These are phyloP conservation scores for Ustulina deusta DNA, from an alignment of 2,329 filamentous ascomycete genomes.

Conservation along the genomic window DNA sequence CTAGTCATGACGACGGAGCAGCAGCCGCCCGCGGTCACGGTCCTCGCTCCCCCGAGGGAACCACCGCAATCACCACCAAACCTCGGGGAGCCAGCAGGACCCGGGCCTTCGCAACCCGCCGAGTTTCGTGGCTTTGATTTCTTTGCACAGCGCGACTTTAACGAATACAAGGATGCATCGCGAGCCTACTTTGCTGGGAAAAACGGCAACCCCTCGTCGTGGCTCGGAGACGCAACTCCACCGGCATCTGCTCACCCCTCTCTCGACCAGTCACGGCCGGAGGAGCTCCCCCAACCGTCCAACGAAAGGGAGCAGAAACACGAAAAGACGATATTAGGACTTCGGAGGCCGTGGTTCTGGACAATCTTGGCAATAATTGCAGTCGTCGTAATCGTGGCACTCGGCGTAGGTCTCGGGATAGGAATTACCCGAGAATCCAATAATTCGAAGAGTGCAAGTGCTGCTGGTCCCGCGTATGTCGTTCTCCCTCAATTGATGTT, in stretches of 20 bases:
- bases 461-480: constrained; percentile 46
- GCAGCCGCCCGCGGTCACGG: constrained; percentile 31
- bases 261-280: constrained; percentile 23
- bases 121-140: constrained; percentile 52
- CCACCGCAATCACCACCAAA: constrained; percentile 32
- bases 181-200: constrained; percentile 46
- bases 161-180: constrained; percentile 47
- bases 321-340: constrained; percentile 46
- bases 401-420: constrained; percentile 55
- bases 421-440: constrained; percentile 46
- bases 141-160: constrained; percentile 50
- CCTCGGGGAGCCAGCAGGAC: constrained; percentile 14
- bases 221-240: constrained; percentile 51
- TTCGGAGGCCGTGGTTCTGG: constrained; percentile 54
- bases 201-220: constrained; percentile 44
- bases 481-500: background rate
- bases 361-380: constrained; percentile 48
- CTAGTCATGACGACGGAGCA: constrained; percentile 44
- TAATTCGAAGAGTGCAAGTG: constrained; percentile 31
- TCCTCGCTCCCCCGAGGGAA: constrained; percentile 37
- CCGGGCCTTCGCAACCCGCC: constrained; percentile 36
- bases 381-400: constrained; percentile 50
- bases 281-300: constrained; percentile 26
- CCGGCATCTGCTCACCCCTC: constrained; percentile 44
- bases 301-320: constrained; percentile 8